Conservation (phyloP, 345 rosid species). For the Eucalyptus sp. region DNA sequence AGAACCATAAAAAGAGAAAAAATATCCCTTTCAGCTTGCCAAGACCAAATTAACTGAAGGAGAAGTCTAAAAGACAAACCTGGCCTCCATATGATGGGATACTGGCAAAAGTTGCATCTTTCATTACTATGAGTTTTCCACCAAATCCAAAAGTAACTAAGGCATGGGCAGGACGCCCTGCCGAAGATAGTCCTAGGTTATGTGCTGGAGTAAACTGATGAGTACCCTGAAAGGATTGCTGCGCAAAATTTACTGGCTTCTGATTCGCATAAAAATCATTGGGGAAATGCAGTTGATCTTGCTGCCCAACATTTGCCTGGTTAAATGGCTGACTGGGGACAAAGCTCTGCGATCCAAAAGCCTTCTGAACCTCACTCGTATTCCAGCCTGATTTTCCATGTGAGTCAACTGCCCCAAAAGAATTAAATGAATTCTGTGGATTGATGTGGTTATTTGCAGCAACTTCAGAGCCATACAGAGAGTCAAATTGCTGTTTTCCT, state of each 20-base stretch:
- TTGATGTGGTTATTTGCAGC: slow-evolving; percentile 22
- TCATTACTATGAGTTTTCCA: slow-evolving; percentile 82
- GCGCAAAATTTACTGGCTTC: slow-evolving; percentile 20
- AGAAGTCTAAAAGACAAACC: slow-evolving; percentile 34
- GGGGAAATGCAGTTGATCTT: slow-evolving; percentile 32
- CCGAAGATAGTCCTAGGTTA: slow-evolving; percentile 57
- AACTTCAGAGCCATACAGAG: slow-evolving; percentile 23
- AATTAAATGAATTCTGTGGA: slow-evolving; percentile 20
- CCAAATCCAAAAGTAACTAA: slow-evolving; percentile 93
- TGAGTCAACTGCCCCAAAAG: slow-evolving; percentile 12
- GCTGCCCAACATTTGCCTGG: slow-evolving; percentile 34
- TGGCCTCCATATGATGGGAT: slow-evolving; percentile 50
- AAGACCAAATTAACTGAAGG: background rate
- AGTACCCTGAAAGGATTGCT: slow-evolving; percentile 40
- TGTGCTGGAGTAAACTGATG: slow-evolving; percentile 51
- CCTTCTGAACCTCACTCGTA: slow-evolving; percentile 38
- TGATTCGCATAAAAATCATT: slow-evolving; percentile 41
- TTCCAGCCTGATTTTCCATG: slow-evolving; percentile 19
- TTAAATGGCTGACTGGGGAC: slow-evolving; percentile 32
- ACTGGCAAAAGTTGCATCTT: slow-evolving; percentile 32
- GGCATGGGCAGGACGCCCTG: slow-evolving; percentile 94
- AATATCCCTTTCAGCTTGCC: background rate
- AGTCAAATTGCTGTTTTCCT: slow-evolving; percentile 36
- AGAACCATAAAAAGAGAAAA: background rate
- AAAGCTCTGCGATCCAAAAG: slow-evolving; percentile 31